A percentile compares a stretch with the other conserved stretches of the same genome.
These are phyloP conservation scores for Nakazawaea anatomiae DNA, from an alignment of 805 yeast species.

Conservation along the genomic window DNA sequence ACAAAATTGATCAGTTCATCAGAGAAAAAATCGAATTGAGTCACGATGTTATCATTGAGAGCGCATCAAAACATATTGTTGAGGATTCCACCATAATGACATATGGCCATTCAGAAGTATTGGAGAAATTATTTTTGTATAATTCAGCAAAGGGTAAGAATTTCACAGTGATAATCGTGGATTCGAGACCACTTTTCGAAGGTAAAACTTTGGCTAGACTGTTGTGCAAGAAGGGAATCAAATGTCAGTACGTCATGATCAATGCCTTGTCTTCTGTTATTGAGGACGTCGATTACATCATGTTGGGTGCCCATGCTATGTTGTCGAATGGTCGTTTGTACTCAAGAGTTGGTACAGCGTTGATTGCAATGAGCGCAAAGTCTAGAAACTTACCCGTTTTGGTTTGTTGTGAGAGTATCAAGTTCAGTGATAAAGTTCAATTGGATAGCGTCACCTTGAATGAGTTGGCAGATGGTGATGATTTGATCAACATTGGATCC, in stretches of 20 bases:
- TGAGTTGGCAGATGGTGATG: conserved; percentile 81
- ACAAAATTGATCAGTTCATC: conserved; percentile 72
- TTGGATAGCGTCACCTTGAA: conserved; percentile 92
- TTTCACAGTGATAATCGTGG: conserved; percentile 82
- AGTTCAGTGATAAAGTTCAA: conserved; percentile 92
- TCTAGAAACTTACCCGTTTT: conserved; percentile 87
- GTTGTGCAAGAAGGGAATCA: conserved; percentile 58
- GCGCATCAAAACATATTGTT: conserved; percentile 70
- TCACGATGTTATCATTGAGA: conserved; percentile 74
- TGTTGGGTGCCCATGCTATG: conserved; percentile 96
- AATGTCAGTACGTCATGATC: conserved; percentile 72
- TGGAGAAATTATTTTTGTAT: conserved; percentile 64
- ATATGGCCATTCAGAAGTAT: conserved; percentile 83
- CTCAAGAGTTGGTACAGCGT: conserved; percentile 91
- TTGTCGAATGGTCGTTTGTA: conserved; percentile 89
- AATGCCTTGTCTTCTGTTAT: conserved; percentile 75
- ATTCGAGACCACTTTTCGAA: conserved; percentile 90
- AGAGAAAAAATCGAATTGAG: conserved; percentile 81
- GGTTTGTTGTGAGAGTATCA: conserved; percentile 92
- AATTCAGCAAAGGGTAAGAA: conserved; percentile 59
- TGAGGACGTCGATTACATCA: conserved; percentile 83
- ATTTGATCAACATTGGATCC: conserved; percentile 45
- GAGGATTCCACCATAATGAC: conserved; percentile 79
- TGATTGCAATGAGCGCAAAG: conserved; percentile 87
- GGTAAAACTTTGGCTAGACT: conserved; percentile 73